Percentiles rank a stretch among this genome's conserved stretches.
phyloP scores from a whole-genome alignment of 2,329 filamentous ascomycete species.

The Dothidotthia symphoricarpi region DNA sequence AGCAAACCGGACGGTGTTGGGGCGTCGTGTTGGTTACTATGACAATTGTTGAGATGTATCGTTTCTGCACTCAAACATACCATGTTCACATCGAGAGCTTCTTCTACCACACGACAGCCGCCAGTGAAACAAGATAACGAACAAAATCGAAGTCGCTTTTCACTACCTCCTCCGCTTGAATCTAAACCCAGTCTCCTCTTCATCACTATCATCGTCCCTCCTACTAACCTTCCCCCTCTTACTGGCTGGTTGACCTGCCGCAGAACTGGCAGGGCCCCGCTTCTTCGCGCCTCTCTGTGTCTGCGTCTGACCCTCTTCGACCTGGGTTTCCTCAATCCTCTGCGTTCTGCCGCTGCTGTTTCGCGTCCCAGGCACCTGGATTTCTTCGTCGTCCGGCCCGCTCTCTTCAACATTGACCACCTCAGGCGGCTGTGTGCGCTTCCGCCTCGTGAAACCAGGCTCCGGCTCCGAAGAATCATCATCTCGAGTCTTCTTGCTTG shows the following conservation, averaged over 20 bases:
- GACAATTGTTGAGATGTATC: conserved; percentile 2
- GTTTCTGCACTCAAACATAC: neutral
- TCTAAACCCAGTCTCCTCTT: conserved; percentile 57
- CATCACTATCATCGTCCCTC: conserved; percentile 53
- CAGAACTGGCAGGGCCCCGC: conserved; percentile 22
- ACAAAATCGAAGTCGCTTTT: no score
- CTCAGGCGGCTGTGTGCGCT: conserved; percentile 12
- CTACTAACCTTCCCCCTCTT: conserved; percentile 27
- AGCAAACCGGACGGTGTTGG: conserved; percentile 14
- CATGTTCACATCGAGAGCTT: no score
- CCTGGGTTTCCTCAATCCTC: conserved; percentile 31
- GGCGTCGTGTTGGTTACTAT: conserved; percentile 3
- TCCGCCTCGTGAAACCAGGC: conserved; percentile 29
- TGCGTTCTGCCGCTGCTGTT: conserved; percentile 28
- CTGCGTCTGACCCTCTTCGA: conserved; percentile 28
- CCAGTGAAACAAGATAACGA: no score
- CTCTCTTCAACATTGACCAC: conserved; percentile 36
- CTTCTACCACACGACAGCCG: no score
- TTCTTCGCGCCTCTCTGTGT: conserved; percentile 30
- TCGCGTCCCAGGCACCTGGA: conserved; percentile 15
- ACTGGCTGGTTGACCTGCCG: conserved; percentile 24
- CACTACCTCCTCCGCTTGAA: conserved; percentile 44
- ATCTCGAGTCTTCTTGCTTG: conserved; percentile 10
- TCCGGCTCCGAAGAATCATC: conserved; percentile 30
- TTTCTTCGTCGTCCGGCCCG: conserved; percentile 28